Base-by-base conservation (phyloP, 495 filamentous ascomycete species). In the Xylaria cubensis region DNA sequence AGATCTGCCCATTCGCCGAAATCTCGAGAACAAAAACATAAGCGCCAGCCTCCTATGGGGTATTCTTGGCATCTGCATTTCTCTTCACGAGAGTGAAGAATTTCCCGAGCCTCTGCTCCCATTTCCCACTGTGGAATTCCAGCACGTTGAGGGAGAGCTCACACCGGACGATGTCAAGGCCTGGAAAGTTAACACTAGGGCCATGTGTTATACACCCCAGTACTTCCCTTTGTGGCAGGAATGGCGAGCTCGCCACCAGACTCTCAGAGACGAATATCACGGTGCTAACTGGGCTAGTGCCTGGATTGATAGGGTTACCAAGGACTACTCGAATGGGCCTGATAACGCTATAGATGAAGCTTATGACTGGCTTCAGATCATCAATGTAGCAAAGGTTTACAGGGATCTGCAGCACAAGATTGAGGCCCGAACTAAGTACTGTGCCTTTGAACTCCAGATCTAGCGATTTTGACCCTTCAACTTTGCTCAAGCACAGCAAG, bases 11-110 rank as follows among this genome's bases (percentile, higher is more conserved):
- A 19, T 65, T 10, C 42, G 63, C 9, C 21, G 24, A 21, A 24
- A 48, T 6, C 63, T 65, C 1, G 63, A 17, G 5, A 26, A 50
- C 13, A 19, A 1, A 4, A 50, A 0, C n/a, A 19, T 48, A 6
- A 0, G 39, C 4, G 17, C 21, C 12, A 32, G 26, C 10, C 10
- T 65, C 2, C 5, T 65, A 3, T 65, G 42, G 42, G 63, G 42
- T 1, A 50, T 50, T 26, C 63, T 65, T 6, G 42, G 63, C 10
- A 36, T 65, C 15, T 65, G 63, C 44, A 50, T 65, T 26, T 7
- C 9, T 3, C 1, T 64, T 2, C 26, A 29, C n/a, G 62, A 26
- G n/a, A 13, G 26, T 21, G 39, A 42, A 13, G 9, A 19, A 2
- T 64, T 64, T 26, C 62, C 39, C 9, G 39, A 21, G 36, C 42